phyloP scores from a whole-genome alignment of 306 rosid genomes.

The Echinosophora koreensis region DNA sequence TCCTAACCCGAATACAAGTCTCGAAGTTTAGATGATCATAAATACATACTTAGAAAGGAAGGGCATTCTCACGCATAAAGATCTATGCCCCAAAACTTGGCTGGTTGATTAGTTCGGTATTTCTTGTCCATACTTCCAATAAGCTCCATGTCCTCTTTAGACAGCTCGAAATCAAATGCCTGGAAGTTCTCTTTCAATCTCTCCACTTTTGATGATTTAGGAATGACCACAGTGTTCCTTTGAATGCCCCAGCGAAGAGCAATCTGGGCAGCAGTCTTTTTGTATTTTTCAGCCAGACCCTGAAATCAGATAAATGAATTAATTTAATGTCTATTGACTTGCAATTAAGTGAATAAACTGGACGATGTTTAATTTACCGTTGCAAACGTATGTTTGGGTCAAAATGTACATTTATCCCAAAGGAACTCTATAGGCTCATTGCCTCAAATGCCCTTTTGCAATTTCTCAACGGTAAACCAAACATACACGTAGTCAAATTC shows the following conservation, averaged over 20 bases:
- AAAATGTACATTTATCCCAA: too few species aligned
- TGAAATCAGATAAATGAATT: slow-evolving; percentile 44
- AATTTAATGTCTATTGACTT: background rate
- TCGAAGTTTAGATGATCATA: background rate
- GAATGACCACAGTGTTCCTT: slow-evolving; percentile 77
- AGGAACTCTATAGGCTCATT: too few species aligned
- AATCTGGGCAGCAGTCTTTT: slow-evolving; percentile 74
- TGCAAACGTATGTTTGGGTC: too few species aligned
- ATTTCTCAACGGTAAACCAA: too few species aligned
- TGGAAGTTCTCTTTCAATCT: slow-evolving; percentile 83
- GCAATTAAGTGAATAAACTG: background rate
- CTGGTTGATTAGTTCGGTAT: slow-evolving; percentile 78
- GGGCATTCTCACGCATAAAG: slow-evolving; percentile 64
- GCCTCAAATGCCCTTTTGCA: too few species aligned
- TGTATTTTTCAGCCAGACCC: slow-evolving; percentile 80
- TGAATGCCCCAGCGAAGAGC: slow-evolving; percentile 87
- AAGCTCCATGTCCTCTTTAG: slow-evolving; percentile 72
- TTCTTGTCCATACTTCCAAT: slow-evolving; percentile 68
- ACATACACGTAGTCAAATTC: slow-evolving; percentile 23
- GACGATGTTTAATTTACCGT: too few species aligned
- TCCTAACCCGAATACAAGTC: slow-evolving; percentile 23
- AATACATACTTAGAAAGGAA: slow-evolving; percentile 22
- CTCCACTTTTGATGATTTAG: slow-evolving; percentile 79
- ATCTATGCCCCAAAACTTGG: slow-evolving; percentile 84
- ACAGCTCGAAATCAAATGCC: slow-evolving; percentile 73